Base-by-base conservation (phyloP, 208 protist genomes). In the Ichthyophonus hoferi region DNA sequence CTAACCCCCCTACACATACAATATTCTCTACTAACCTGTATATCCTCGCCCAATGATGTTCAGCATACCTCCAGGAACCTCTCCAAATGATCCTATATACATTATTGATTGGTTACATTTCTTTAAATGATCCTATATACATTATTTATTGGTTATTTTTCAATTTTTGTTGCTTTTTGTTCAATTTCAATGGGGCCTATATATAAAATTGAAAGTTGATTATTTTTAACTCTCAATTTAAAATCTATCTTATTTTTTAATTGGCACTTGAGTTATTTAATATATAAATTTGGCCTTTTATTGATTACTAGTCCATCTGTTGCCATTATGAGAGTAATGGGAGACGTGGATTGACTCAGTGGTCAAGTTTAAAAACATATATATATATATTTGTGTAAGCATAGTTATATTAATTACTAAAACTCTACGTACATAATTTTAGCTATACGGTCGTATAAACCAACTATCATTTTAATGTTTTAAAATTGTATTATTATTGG, bases 11-110 rank as follows among this genome's bases (percentile, higher is more conserved):
- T 67, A 7, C 50, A 67, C 50, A 67, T n/a, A 7, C 7, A 67
- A 67, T 67, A 24, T n/a, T 7, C 14, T 7, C 24, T 24, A 67
- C 50, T 24, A 7, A 67, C 50, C 50, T 40, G 89, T 82, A 79
- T 91, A 91, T 3, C 90, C 90, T 34, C 90, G 77, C 1, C 90
- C 90, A 31, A 91, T 42, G 31, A 43, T 79, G 1, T 87, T 50
- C 14, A 91, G 37, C 38, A 91, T 91, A 35, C 90, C 90, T 24
- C 86, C 86, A 2, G 78, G 58, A 17, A 91, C 58, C 24, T 79
- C 33, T 24, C 90, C 90, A 67, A 91, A 86, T 39, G 42, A 91
- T 7, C 90, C 90, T 67, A 41, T 87, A 7, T 17, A 24, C 85
- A 88, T 12, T n/a, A 41, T 7, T 37, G 42, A 38, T 17, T 24